Conservation (phyloP, 306 rosid species). For the Vigna unguiculata region DNA sequence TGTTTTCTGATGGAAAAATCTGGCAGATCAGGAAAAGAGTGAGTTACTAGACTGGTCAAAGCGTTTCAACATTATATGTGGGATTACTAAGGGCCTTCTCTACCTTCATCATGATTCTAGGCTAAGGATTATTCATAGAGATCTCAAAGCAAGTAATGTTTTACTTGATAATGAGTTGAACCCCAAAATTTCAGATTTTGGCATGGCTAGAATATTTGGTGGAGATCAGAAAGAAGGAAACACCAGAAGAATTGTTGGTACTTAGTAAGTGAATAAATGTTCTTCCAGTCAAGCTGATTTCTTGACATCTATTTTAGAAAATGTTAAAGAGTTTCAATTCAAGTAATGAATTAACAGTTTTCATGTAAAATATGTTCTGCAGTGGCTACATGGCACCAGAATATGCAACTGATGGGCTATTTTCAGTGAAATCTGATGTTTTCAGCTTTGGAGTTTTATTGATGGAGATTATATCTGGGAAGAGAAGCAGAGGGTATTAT, state of each 20-base stretch:
- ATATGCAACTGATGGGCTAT: slow-evolving; percentile 62
- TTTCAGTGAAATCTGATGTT: slow-evolving; percentile 61
- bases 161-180: slow-evolving; percentile 66
- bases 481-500: slow-evolving; percentile 63
- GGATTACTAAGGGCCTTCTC: slow-evolving; percentile 64
- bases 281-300: slow-evolving; percentile 8
- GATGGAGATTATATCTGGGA: slow-evolving; percentile 64
- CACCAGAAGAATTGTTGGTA: slow-evolving; percentile 72
- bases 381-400: slow-evolving; percentile 83
- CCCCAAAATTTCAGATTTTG: slow-evolving; percentile 80
- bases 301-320: background rate
- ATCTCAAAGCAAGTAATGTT: slow-evolving; percentile 71
- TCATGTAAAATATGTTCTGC: slow-evolving; percentile 19
- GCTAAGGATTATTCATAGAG: slow-evolving; percentile 67
- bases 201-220: slow-evolving; percentile 68
- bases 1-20: background rate
- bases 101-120: slow-evolving; percentile 76
- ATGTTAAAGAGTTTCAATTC: background rate
- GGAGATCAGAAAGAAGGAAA: slow-evolving; percentile 68
- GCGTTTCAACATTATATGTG: slow-evolving; percentile 60
- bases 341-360: background rate
- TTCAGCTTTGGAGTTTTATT: slow-evolving; percentile 60
- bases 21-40: slow-evolving; percentile 51
- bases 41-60: slow-evolving; percentile 57
- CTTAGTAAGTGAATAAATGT: slow-evolving; percentile 57